A percentile compares a stretch with the other conserved stretches of the same genome.
Evolutionary conservation across 2,329 filamentous ascomycete species (phyloP).

Genomic region (Fusarium pseudograminearum): DNA sequence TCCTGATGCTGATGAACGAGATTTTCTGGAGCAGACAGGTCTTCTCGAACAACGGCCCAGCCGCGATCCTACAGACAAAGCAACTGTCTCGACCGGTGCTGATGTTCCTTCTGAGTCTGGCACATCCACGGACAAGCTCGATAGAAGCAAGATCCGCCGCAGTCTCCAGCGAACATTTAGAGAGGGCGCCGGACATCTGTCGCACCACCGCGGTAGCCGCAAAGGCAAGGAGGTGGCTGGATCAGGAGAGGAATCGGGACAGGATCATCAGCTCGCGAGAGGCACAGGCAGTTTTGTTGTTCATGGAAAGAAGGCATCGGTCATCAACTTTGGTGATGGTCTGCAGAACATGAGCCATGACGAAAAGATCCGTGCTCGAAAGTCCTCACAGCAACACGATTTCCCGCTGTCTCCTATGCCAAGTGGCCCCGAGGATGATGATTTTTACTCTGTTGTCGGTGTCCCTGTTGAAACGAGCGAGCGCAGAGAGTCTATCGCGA

Average conservation of each 20-base stretch:
- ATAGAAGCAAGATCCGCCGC: slow-evolving; percentile 78
- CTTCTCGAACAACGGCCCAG: slow-evolving; percentile 62
- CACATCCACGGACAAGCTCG: slow-evolving; percentile 59
- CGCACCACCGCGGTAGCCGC: slow-evolving; percentile 77
- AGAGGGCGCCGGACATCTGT: slow-evolving; percentile 77
- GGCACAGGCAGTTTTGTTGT: slow-evolving; percentile 92
- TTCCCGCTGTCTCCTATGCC: slow-evolving; percentile 52
- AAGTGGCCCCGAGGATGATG: slow-evolving; percentile 57
- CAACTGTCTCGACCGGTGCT: slow-evolving; percentile 52
- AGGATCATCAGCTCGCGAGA: slow-evolving; percentile 79
- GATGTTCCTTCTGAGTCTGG: slow-evolving; percentile 50
- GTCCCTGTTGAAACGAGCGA: slow-evolving; percentile 59
- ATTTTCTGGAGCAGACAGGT: slow-evolving; percentile 75
- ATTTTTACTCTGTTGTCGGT: slow-evolving; percentile 65
- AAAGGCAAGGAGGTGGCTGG: slow-evolving; percentile 74
- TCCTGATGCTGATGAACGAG: slow-evolving; percentile 75
- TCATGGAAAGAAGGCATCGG: slow-evolving; percentile 96
- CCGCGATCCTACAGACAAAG: slow-evolving; percentile 51
- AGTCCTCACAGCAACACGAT: slow-evolving; percentile 59
- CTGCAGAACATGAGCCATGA: slow-evolving; percentile 82
- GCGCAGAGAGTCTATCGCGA: slow-evolving; percentile 72
- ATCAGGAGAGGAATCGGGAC: slow-evolving; percentile 54
- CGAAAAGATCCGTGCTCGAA: slow-evolving; percentile 76
- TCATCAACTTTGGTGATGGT: slow-evolving; percentile 96
- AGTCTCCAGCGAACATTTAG: slow-evolving; percentile 91